Base-by-base conservation (phyloP, 371 early-diverging fungal species). In the Smittium mucronatum region DNA sequence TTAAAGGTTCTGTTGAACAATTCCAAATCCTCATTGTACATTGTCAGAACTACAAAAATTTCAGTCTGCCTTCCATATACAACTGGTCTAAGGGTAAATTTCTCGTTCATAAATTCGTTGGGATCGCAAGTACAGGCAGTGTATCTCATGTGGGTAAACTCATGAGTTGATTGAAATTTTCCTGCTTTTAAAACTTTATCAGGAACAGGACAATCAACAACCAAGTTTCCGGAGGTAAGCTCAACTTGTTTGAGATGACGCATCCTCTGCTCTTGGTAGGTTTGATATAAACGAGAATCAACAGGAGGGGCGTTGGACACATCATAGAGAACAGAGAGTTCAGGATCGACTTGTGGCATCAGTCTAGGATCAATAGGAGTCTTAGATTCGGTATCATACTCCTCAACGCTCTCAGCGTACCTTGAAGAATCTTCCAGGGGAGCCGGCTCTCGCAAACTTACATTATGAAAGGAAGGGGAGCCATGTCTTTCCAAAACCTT, bases 1-100 rank as follows among this genome's bases (percentile, higher is more conserved):
- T 85, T 82, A 76, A 93, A 86, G 15, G 95, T 90, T 72, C 94
- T 87, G 70, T 86, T 86, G 74, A 95, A 88, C 65, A 94, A 80
- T 33, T 87, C 76, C 73, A 91, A 91, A 75, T 92, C 92, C 82
- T 95, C 93, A 76, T 93, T 93, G 83, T 93, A 93, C 91, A 93
- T 91, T 33, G 94, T 94, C 75, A 94, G 84, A 57, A 93, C 95
- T 60, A 90, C 87, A 67, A 89, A 89, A 28, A 97, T 76, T 77
- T 95, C 96, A 8, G 95, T 95, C 58, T 85, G 73, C 60, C 95
- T 83, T 36, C 84, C 81, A 73, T 86, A 86, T 58, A 89, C 78
- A 65, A 84, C 83, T 26, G 89, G 94, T 15, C 95, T 84, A 67
- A 96, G 81, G 0, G 89, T 86, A 78, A 92, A 95, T 17, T 85